These are phyloP conservation scores for Fusarium tjaetaba DNA, from an alignment of 2,329 filamentous ascomycete genomes.

Conservation along the genomic window DNA sequence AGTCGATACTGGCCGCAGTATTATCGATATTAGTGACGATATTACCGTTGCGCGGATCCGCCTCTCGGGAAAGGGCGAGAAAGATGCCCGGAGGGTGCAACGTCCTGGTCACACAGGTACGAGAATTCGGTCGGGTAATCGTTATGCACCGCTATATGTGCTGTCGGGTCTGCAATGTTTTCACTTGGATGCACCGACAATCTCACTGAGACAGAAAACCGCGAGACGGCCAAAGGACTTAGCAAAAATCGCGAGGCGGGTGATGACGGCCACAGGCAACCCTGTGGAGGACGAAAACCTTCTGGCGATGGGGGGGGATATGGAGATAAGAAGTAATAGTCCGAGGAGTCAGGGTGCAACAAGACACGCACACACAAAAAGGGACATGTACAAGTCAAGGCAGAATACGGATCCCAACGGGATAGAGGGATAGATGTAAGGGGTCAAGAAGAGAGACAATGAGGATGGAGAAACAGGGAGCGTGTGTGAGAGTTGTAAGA, in stretches of 20 bases:
- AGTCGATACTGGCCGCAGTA: slow-evolving; percentile 10
- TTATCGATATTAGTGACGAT: slow-evolving; percentile 13
- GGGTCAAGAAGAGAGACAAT: slow-evolving; percentile 27
- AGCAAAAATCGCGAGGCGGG: slow-evolving; percentile 31
- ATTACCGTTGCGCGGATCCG: slow-evolving; percentile 13
- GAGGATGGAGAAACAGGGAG: slow-evolving; percentile 26
- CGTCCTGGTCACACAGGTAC: slow-evolving; percentile 36
- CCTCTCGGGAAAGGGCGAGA: slow-evolving; percentile 21
- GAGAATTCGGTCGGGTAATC: slow-evolving; percentile 28
- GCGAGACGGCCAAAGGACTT: slow-evolving; percentile 38
- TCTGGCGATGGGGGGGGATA: slow-evolving; percentile 17
- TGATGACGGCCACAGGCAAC: slow-evolving; percentile 36
- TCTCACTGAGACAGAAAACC: slow-evolving; percentile 41
- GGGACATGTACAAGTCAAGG: slow-evolving; percentile 28
- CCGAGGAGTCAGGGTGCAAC: slow-evolving; percentile 16
- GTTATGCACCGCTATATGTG: slow-evolving; percentile 28
- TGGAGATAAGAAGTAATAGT: slow-evolving; percentile 36
- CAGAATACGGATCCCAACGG: slow-evolving; percentile 30
- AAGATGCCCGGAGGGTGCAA: slow-evolving; percentile 13
- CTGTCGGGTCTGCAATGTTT: slow-evolving; percentile 27
- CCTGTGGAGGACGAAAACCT: slow-evolving; percentile 20
- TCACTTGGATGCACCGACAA: slow-evolving; percentile 28
- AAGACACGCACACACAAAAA: slow-evolving; percentile 9
- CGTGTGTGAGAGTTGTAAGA: slow-evolving; percentile 37
- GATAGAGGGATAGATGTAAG: slow-evolving; percentile 33